Base-by-base conservation (phyloP, 768 basidiomycete genomes). In the Leccinellum luteum region DNA sequence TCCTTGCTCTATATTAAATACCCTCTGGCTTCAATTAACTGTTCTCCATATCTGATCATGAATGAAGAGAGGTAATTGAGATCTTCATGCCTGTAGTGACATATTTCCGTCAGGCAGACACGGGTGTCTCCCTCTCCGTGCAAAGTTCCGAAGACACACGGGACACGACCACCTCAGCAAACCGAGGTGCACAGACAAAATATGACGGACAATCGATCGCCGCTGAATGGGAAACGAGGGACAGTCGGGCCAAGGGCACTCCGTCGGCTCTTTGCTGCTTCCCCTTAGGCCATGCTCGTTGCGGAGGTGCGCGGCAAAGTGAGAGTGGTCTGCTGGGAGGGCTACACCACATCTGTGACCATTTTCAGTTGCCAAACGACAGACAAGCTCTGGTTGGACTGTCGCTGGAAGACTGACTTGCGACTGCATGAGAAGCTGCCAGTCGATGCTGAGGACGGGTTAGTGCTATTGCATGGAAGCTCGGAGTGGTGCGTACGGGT, bases 121-220 rank as follows among this genome's bases (percentile, higher is more conserved):
- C 43, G 43, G n/a, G 45, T 47, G 45, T 12, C 48, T 49, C 10
- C 38, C 51, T 35, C n/a, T 58, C 17, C 52, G 51, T 5, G 57
- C 30, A 31, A 58, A 53, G 15, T 34, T 53, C 35, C 47, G 52
- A 13, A 3, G 28, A 15, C 57, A 58, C 1, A 23, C 19, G 8
- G 45, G 51, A 15, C 57, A 58, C 19, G 35, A 48, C 52, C 57
- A 58, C 38, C n/a, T 52, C 34, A 58, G 30, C 27, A 53, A 13
- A 10, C 47, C 28, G 5, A 58, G 52, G 19, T 58, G 57, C 15
- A 58, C 38, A 3, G 45, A 31, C 13, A 58, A 23, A 10, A 58
- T 48, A 6, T 58, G 52, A 15, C 52, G 28, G 14, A 58, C 23
- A 21, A 58, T 48, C 35, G 44, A 27, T 6, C 47, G 17, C 10